Evolutionary conservation across 164 flowering plant genomes (phyloP).

Genomic region (Nymphaea thermarum): DNA sequence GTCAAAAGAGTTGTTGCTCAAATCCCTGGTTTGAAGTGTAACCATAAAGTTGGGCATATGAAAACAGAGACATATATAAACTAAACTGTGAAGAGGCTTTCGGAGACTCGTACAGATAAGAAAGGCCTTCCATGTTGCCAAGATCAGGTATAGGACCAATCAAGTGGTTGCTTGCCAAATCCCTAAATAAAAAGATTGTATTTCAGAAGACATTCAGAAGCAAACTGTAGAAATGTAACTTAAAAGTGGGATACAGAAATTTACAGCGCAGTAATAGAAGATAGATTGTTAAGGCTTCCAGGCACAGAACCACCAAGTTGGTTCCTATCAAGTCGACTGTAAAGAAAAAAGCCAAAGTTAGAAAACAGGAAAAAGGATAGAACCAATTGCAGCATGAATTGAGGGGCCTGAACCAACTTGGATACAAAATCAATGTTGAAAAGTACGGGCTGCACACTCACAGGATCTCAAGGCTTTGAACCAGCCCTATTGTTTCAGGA

Average conservation of each 20-base stretch:
- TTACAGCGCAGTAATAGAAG: slow-evolving; percentile 48
- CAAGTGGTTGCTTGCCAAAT: slow-evolving; percentile 61
- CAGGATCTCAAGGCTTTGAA: slow-evolving; percentile 87
- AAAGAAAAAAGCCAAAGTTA: slow-evolving; percentile 1
- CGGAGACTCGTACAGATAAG: slow-evolving; percentile 53
- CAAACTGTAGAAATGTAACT: not conserved
- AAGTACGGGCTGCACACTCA: slow-evolving; percentile 28
- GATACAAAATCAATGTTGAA: no score
- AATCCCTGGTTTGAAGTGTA: slow-evolving; percentile 38
- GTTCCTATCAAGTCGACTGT: slow-evolving; percentile 86
- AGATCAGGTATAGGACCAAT: slow-evolving; percentile 62
- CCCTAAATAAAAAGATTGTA: slow-evolving; percentile 27
- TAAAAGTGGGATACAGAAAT: slow-evolving; percentile 8
- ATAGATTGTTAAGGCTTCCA: slow-evolving; percentile 48
- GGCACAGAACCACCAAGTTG: slow-evolving; percentile 50
- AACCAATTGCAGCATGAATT: no score
- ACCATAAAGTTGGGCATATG: not conserved
- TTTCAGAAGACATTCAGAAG: not conserved
- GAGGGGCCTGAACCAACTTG: no score
- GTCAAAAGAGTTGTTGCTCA: slow-evolving; percentile 72
- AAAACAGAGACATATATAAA: not conserved
- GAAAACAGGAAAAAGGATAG: not conserved
- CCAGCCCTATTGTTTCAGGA: slow-evolving; percentile 51
- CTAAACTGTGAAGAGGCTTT: not conserved
- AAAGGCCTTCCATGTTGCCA: slow-evolving; percentile 47